Evolutionary conservation across 176 grass and related monocot genomes (phyloP), one percentile per base, ranked within the genome.

Genomic region (Carex parvula): DNA sequence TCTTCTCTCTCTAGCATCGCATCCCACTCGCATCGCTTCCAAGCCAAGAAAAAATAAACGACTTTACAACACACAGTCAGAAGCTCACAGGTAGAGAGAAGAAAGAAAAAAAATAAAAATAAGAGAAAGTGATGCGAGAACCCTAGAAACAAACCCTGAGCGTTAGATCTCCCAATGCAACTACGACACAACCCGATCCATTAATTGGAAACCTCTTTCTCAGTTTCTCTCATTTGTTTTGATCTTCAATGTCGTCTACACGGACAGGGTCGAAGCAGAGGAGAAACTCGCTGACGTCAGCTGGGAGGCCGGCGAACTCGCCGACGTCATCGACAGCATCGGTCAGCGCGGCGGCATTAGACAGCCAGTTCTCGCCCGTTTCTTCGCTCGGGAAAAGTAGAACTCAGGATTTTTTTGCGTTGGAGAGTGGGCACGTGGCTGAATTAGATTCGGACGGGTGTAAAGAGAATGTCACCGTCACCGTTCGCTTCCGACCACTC

Each of bases 401-500:
- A 20, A 64, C 72, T 10, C 88, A 72, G 17, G 81, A 84, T 68
- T 81, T 90, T 15, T 87, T 50, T 54, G 64, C 30, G 26, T 50
- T 87, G 48, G 81, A 55, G 80, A 67, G 60, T 30, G 64, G 80
- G 16, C 50, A 78, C 26, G 80, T 88, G 76, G 85, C 80, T 2
- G 90, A 81, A 46, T 10, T 89, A 56, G 93, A 90, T 32, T 88
- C 76, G 12, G 88, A 89, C 11, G 87, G 81, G 33, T 84, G 85
- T 84, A 99, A 94, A 86, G 97, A 99, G 91, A 99, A 91, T 88
- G 91, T 99, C 84, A 96, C 91, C 62, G 97, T 99, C 81, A 99
- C 97, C 6, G 91, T 94, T 68, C 97, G 97, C 58, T 99, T 99
- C 87, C 97, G 97, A 54, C 97, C 97, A 57, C 97, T 99, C 69